Base-by-base conservation (phyloP, 1,139 yeast genomes). In the Meyerozyma carpophila region DNA sequence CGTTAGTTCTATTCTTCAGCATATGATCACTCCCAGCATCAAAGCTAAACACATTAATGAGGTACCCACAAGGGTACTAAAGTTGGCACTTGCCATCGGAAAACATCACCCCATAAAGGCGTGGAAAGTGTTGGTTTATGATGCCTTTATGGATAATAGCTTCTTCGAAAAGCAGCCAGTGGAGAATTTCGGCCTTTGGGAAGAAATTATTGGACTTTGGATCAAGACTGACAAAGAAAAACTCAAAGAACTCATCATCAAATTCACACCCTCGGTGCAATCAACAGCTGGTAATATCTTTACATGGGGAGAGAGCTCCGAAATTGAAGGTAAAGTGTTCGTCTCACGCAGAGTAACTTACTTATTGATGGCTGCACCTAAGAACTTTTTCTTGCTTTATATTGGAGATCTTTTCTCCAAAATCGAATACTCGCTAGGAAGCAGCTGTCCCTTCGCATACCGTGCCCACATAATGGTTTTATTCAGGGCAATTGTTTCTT, bases 281-380 rank as follows among this genome's bases (percentile, higher is more conserved):
- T 64, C 81, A 1, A 66, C 82, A 5, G 68, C 83, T 0, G 71
- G 82, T 11, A 79, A 79, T 9, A 68, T 85, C 25, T 86, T 87
- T 61, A 81, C 77, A 37, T 86, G 95, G 91, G 81, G 82, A 50
- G 95, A 88, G 49, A 59, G 56, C 48, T 79, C 84, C 14, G 93
- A 84, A 50, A 66, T 81, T 28, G 77, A 75, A 26, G 66, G 64
- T 44, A 75, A 77, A 42, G 65, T 74, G 5, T 60, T 66, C 47
- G 71, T 77, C 29, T 55, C 88, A 38, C 77, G 75, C 45, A 71
- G 91, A 43, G 68, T 89, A 1, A 67, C 86, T 0, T 87, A 79
- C 51, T 58, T 91, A 45, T 54, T 88, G 8, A 55, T 85, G 50
- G 69, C 84, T 11, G 80, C 82, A 43, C 83, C 84, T 1, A 67